phyloP scores from a whole-genome alignment of 2,329 filamentous ascomycete species.

The Ophiocordyceps australis region DNA sequence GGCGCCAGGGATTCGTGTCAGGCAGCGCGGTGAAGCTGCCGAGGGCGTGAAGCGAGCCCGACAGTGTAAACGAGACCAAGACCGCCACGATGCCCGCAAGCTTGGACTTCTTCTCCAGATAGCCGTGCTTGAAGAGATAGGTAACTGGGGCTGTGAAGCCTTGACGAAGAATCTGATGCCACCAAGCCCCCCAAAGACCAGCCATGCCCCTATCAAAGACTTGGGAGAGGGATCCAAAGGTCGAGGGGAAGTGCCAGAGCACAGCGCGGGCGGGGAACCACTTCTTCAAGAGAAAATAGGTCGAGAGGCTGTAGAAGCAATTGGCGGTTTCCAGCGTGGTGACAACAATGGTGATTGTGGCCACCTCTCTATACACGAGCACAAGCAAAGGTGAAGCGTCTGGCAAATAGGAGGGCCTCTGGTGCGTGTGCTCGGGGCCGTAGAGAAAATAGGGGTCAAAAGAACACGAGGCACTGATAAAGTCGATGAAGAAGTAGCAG shows the following conservation, averaged over 20 bases:
- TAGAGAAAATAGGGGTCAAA: conserved; percentile 63
- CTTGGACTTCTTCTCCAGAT: conserved; percentile 15
- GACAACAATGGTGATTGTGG: too few species aligned
- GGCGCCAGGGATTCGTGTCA: conserved; percentile 26
- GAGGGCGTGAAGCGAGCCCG: conserved; percentile 49
- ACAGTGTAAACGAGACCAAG: conserved; percentile 37
- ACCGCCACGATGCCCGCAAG: conserved; percentile 10
- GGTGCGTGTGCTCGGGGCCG: conserved; percentile 19
- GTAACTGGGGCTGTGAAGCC: conserved; percentile 44
- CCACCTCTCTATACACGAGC: conserved; percentile 33
- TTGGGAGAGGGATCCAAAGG: conserved; percentile 32
- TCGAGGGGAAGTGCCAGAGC: conserved; percentile 33
- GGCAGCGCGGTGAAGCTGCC: conserved; percentile 53
- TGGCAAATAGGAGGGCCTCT: conserved; percentile 22
- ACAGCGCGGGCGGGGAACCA: conserved; percentile 31
- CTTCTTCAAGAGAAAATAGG: conserved; percentile 26
- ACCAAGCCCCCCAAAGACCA: conserved; percentile 73
- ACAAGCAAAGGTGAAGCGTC: conserved; percentile 24
- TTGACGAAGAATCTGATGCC: conserved; percentile 80
- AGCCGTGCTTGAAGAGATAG: conserved; percentile 22
- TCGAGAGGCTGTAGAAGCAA: too few species aligned
- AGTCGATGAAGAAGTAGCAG: conserved; percentile 51
- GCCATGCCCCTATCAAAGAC: conserved; percentile 53
- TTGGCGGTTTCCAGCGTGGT: too few species aligned
- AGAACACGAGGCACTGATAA: conserved; percentile 48